These are phyloP conservation scores for Benincasa hispida DNA, from an alignment of 306 rosid species.

Conservation along the genomic window DNA sequence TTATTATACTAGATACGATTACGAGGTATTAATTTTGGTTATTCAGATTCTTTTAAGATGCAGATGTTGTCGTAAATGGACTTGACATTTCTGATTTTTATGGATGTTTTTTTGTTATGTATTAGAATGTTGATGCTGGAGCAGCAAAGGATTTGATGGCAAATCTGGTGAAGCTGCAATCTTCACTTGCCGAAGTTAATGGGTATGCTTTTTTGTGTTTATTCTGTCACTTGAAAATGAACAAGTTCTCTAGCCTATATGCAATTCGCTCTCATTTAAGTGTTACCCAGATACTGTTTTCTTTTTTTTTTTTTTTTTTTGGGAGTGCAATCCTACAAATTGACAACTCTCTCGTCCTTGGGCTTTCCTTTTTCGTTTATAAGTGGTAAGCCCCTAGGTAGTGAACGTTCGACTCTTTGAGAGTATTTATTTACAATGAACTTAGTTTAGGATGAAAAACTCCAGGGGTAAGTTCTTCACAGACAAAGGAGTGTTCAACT, in stretches of 20 bases:
- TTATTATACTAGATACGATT: constrained; percentile 91
- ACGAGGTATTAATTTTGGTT: constrained; percentile 40
- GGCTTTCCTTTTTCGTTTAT: background rate
- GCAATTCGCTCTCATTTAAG: background rate
- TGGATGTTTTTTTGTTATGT: constrained; percentile 1
- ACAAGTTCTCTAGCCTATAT: background rate
- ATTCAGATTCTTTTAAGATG: background rate
- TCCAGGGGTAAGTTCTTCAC: background rate
- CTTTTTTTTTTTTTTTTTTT: background rate
- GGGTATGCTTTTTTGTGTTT: constrained; percentile 35
- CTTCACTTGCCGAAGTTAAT: constrained; percentile 73
- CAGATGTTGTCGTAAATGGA: background rate
- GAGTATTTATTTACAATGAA: background rate
- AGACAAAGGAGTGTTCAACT: background rate
- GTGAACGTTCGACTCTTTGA: background rate
- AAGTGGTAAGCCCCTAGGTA: background rate
- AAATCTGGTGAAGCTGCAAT: constrained; percentile 81
- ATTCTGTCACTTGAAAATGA: background rate
- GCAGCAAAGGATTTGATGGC: constrained; percentile 88
- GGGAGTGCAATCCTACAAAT: background rate
- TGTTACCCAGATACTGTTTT: background rate
- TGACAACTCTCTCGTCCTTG: background rate
- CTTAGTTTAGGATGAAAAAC: background rate
- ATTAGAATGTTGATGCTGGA: constrained; percentile 91
- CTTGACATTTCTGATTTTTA: background rate